Base-by-base conservation (phyloP, 371 early-diverging fungal genomes). In the Haplosporangium sp. region DNA sequence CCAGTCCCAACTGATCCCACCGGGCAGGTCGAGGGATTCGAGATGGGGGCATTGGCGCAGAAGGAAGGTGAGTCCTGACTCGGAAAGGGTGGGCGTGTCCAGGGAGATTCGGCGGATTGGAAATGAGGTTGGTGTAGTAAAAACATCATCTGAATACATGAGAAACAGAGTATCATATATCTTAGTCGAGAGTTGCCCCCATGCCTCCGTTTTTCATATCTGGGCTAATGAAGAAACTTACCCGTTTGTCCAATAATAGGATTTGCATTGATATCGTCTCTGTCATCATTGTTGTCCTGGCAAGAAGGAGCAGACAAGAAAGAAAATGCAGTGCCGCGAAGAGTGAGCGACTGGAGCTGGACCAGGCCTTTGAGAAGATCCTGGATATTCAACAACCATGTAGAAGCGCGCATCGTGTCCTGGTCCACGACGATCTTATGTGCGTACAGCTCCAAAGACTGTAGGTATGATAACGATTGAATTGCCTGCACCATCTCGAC, bases 281-380 rank as follows among this genome's bases (percentile, higher is more conserved):
- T 54, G 47, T 43, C 46, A 10, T 42, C 23, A 20, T 16, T 46
- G 18, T 12, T 21, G 40, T 62, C 43, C 2, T 36, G 16, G 43
- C 43, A 46, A 11, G n/a, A 23, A 48, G 29, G 46, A 1, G 37
- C 52, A 1, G 54, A 38, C 45, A 61, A 21, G 43, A 75, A 69
- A 9, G 55, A 48, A 29, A 75, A 75, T 0, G 70, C 70, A 10
- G 62, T 41, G 3, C 76, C 76, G 3, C 76, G 62, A 13, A 75
- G 55, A 9, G 56, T 21, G 7, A 75, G 66, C 0, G 12, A 21
- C 51, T 55, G 23, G 41, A 69, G 63, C 42, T 70, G 70, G 5
- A 50, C 59, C 21, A 56, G 43, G 0, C 23, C 40, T 10, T 37
- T 38, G 7, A 75, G n/a, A 18, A 69, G 41, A 13, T 62, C 62